phyloP scores from a whole-genome alignment of 768 basidiomycete species.

The Tubosaeta sp. region DNA sequence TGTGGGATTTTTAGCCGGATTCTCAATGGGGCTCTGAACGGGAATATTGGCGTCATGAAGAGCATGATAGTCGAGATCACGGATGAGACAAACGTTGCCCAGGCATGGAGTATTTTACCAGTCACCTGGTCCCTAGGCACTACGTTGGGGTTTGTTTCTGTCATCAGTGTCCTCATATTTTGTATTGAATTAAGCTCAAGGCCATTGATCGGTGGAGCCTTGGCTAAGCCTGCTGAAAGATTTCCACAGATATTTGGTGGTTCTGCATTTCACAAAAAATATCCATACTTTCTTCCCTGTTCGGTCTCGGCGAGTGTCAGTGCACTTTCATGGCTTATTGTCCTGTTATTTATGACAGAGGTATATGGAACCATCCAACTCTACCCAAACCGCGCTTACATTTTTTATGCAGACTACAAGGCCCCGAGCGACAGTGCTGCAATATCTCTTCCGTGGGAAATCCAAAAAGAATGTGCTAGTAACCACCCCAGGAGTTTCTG shows the following conservation, averaged over 20 bases:
- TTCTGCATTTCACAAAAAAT: slow-evolving; percentile 52
- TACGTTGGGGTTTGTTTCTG: slow-evolving; percentile 38
- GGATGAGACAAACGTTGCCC: slow-evolving; percentile 27
- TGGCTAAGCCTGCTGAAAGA: slow-evolving; percentile 61
- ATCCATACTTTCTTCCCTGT: slow-evolving; percentile 75
- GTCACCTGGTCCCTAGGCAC: slow-evolving; percentile 40
- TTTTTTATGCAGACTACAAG: slow-evolving; percentile 12
- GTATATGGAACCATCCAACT: slow-evolving; percentile 17
- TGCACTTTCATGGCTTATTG: slow-evolving; percentile 45
- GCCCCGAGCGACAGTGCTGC: slow-evolving; percentile 7
- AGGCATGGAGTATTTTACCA: slow-evolving; percentile 59
- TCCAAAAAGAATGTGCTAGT: background rate
- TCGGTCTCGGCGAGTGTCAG: slow-evolving; percentile 57
- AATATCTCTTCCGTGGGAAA: slow-evolving; percentile 15
- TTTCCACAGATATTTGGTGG: slow-evolving; percentile 59
- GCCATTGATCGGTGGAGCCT: slow-evolving; percentile 62
- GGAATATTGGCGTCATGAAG: slow-evolving; percentile 52
- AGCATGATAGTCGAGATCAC: slow-evolving; percentile 44
- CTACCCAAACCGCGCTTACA: background rate
- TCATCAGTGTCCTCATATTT: background rate
- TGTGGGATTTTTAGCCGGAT: slow-evolving; percentile 32
- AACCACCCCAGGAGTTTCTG: background rate
- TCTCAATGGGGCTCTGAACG: slow-evolving; percentile 47
- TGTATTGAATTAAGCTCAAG: slow-evolving; percentile 32
- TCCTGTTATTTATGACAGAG: slow-evolving; percentile 54